Conservation (phyloP, 2,329 filamentous ascomycete species). For the Didymella keratinophila region DNA sequence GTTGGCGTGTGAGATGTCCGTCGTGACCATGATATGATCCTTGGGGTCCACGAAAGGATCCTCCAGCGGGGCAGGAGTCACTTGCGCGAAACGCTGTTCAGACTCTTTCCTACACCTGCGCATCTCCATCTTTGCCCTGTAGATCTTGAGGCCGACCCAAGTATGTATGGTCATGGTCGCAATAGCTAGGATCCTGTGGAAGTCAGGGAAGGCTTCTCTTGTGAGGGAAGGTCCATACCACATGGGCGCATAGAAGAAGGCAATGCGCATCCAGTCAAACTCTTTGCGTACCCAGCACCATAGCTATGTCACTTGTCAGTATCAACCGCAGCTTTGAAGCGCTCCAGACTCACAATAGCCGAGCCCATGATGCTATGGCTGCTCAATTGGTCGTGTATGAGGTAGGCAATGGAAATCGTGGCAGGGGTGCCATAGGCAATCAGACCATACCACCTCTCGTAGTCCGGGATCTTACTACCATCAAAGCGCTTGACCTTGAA, state of each 20-base stretch:
- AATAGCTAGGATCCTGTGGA: conserved; percentile 60
- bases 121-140: conserved; percentile 65
- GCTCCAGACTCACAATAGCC: conserved; percentile 61
- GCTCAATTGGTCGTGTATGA: conserved; percentile 66
- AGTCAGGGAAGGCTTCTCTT: conserved; percentile 18
- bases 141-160: conserved; percentile 71
- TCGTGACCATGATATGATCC: conserved; percentile 60
- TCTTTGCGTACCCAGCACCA: conserved; percentile 80
- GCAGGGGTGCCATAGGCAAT: conserved; percentile 78
- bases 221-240: conserved; percentile 59
- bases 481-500: conserved; percentile 77
- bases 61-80: background rate
- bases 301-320: conserved; percentile 54
- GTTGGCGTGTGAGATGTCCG: conserved; percentile 68
- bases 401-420: conserved; percentile 70
- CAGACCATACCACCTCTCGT: conserved; percentile 76
- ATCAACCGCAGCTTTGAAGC: too few species aligned
- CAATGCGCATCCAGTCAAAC: conserved; percentile 77
- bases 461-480: conserved; percentile 66
- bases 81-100: conserved; percentile 10
- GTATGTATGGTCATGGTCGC: conserved; percentile 71
- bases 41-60: conserved; percentile 47
- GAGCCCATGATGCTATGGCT: conserved; percentile 73
- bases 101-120: conserved; percentile 49
- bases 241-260: conserved; percentile 76